Conservation (phyloP, 176 grass and related monocot genomes). For the Elymus sibiricus region DNA sequence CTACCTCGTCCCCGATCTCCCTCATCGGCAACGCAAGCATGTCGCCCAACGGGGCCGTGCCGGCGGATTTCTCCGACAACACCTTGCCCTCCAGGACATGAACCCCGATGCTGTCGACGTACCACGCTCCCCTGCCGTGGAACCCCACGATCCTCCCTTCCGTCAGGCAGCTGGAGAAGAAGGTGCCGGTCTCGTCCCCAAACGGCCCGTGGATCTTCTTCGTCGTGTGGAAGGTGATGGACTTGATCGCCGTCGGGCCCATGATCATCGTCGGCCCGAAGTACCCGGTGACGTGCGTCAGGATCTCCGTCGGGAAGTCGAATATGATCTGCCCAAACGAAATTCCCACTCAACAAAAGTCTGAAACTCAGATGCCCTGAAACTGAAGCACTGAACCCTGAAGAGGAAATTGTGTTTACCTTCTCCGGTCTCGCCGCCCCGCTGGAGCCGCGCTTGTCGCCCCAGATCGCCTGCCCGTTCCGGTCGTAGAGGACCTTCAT, state of each 20-base stretch:
- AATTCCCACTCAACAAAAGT: neutral
- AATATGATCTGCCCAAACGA: conserved; percentile 52
- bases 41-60: conserved; percentile 21
- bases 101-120: conserved; percentile 75
- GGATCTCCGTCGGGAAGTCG: conserved; percentile 80
- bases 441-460: conserved; percentile 69
- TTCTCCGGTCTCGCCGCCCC: conserved; percentile 63
- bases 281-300: conserved; percentile 85
- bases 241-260: conserved; percentile 76
- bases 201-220: conserved; percentile 77
- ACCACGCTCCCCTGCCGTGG: conserved; percentile 78
- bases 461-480: conserved; percentile 87
- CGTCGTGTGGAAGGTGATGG: conserved; percentile 84
- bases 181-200: conserved; percentile 71
- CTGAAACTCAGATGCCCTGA: neutral
- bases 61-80: conserved; percentile 25
- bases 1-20: conserved; percentile 63
- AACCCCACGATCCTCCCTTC: conserved; percentile 76
- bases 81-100: conserved; percentile 89
- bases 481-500: conserved; percentile 87
- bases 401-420: conserved; percentile 16
- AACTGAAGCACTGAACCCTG: neutral
- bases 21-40: conserved; percentile 40
- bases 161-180: conserved; percentile 80
- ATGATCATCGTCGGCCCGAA: conserved; percentile 70